Base-by-base conservation (phyloP, 192 early-diverging fungal species). In the Paraglomus occultum region DNA sequence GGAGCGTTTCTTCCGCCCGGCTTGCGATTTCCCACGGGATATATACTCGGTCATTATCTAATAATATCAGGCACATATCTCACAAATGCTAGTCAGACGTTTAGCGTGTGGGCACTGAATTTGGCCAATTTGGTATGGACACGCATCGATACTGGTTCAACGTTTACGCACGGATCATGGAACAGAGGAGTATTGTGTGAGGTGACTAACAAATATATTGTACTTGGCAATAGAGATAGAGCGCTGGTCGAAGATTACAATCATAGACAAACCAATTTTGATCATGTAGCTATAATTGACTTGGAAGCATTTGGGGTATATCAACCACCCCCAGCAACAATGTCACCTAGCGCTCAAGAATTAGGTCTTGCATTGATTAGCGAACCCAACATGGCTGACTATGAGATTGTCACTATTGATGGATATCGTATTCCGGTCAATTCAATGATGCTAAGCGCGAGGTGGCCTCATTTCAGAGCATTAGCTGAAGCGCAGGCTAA, bases 201-300 rank as follows among this genome's bases (percentile, higher is more conserved):
- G 48, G 71, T 73, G 11, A 75, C 82, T 15, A 91, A 91, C 51
- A 82, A 82, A 40, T 86, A 89, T 67, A 68, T 90, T 11, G 84
- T 91, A 39, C 89, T 93, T 79, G 91, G 91, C 17, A 83, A 93
- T 71, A 83, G 78, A 48, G 77, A 81, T 11, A 82, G 91, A 20
- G 84, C 76, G 44, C 77, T 91, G 59, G 78, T 85, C 5, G 88
- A 91, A 52, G 91, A 93, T 72, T 93, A 93, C 65, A 85, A 90
- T 71, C 83, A 90, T 51, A 83, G 91, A 44, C 89, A 90, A 64
- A 83, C 88, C 54, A 93, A 93, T 73, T 93, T 91, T 77, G 82
- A 86, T 70, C 88, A 93, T 63, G 76, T 90, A 57, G 84, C 88
- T 20, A 80, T 88, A 8, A 82, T 93, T 5, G 85, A 90, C 60